A percentile compares a stretch with the other conserved stretches of the same genome.
phyloP scores from a whole-genome alignment of 441 rosid species.

The Breynia disticha region DNA sequence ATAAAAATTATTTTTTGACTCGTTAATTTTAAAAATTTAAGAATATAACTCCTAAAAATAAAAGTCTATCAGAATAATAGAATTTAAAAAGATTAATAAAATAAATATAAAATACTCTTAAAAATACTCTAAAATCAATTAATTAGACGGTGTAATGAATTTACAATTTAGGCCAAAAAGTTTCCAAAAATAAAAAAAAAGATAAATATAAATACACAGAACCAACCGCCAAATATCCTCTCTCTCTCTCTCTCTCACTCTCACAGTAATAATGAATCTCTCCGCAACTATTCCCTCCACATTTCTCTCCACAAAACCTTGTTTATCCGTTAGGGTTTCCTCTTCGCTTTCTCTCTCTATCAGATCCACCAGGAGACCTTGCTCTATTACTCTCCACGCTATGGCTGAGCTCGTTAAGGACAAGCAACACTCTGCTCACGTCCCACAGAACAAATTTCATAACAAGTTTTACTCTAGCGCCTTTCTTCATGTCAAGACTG shows the following conservation, averaged over 20 bases:
- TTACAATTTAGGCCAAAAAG: too few species aligned
- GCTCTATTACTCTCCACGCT: conserved; percentile 31
- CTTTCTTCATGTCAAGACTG: conserved; percentile 63
- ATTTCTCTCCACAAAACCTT: conserved; percentile 6
- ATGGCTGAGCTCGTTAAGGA: conserved; percentile 60
- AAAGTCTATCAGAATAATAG: too few species aligned
- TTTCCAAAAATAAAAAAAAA: too few species aligned
- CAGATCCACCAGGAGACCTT: conserved; percentile 22
- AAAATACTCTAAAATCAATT: too few species aligned
- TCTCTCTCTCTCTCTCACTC: conserved; percentile 12
- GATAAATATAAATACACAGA: too few species aligned
- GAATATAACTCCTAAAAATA: too few species aligned
- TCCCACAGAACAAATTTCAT: conserved; percentile 10
- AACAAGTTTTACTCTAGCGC: conserved; percentile 41
- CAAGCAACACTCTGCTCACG: conserved; percentile 14
- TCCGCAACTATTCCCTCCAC: conserved; percentile 12
- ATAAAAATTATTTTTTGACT: too few species aligned
- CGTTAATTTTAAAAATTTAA: too few species aligned
- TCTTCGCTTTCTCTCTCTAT: conserved; percentile 16
- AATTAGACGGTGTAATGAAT: too few species aligned
- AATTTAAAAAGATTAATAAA: too few species aligned
- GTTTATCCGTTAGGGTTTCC: conserved; percentile 29
- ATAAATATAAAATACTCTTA: too few species aligned
- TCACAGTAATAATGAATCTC: conserved; percentile 6
- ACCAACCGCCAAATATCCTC: too few species aligned